A percentile compares a stretch with the other conserved stretches of the same genome.
Conservation (phyloP, 2,329 filamentous ascomycete species). For the Colletotrichum simmondsii region DNA sequence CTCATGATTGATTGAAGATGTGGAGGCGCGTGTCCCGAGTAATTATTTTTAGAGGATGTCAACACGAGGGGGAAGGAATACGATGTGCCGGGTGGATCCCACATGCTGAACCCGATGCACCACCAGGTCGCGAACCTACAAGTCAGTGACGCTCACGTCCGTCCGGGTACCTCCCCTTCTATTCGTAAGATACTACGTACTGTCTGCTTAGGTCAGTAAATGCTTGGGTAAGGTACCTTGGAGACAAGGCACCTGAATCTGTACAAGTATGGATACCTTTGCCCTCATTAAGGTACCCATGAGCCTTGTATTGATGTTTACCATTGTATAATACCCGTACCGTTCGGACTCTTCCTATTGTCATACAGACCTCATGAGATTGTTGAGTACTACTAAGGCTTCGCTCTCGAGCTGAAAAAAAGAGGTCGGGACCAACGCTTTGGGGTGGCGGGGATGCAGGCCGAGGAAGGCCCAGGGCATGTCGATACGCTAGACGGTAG, state of each 20-base stretch:
- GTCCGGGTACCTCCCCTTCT: not conserved
- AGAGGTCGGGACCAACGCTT: not conserved
- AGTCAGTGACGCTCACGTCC: not conserved
- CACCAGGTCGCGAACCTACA: not conserved
- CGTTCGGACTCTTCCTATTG: not conserved
- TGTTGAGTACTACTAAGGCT: no score
- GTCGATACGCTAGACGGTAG: slow-evolving; percentile 15
- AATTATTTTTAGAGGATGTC: slow-evolving; percentile 32
- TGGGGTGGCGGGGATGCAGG: not conserved
- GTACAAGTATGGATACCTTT: no score
- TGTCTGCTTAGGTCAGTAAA: not conserved
- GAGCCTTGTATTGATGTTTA: no score
- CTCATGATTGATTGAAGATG: slow-evolving; percentile 26
- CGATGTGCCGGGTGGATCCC: slow-evolving; percentile 27
- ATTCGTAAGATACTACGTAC: not conserved
- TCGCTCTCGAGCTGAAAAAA: not conserved
- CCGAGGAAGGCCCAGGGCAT: slow-evolving; percentile 3
- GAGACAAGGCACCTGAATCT: no score
- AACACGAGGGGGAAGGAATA: slow-evolving; percentile 32
- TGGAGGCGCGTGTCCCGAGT: slow-evolving; percentile 22
- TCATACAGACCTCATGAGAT: not conserved
- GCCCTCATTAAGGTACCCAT: no score
- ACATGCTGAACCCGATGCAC: slow-evolving; percentile 6
- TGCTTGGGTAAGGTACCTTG: no score
- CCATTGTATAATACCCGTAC: no score